phyloP scores from a whole-genome alignment of 73 alveolate species.

The Paramecium caudatum region DNA sequence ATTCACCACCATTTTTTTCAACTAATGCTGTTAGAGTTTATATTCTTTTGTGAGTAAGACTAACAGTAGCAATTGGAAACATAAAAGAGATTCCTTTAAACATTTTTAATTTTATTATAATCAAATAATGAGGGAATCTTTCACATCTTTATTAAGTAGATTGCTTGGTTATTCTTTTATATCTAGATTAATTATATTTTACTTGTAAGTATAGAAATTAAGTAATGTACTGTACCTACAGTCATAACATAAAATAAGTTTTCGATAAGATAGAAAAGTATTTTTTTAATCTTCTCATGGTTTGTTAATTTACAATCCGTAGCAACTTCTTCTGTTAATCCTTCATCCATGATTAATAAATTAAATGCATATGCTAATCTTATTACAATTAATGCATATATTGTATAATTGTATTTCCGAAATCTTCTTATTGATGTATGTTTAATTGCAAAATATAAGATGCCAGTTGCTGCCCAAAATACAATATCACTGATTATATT shows the following conservation, averaged over 20 bases:
- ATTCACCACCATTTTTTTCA: constrained; percentile 27
- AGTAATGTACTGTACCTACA: constrained; percentile 36
- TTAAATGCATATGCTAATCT: constrained; percentile 10
- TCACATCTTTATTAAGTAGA: constrained; percentile 13
- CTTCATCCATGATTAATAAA: neutral
- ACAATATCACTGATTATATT: constrained; percentile 34
- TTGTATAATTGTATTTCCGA: constrained; percentile 40
- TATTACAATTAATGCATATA: neutral
- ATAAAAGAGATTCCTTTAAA: constrained; percentile 40
- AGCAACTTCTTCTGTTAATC: constrained; percentile 36
- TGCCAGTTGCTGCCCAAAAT: constrained; percentile 47
- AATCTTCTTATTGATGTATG: constrained; percentile 16
- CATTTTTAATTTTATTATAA: constrained; percentile 19
- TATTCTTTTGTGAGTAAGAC: neutral
- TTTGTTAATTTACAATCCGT: constrained; percentile 42
- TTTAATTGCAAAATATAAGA: constrained; percentile 24
- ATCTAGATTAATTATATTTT: neutral
- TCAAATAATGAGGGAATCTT: constrained; percentile 49
- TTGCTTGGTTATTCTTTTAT: constrained; percentile 39
- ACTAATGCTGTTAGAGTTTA: neutral
- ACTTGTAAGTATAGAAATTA: constrained; percentile 44
- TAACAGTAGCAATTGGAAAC: constrained; percentile 49
- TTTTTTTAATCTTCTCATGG: constrained; percentile 18
- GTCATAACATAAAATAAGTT: constrained; percentile 32
- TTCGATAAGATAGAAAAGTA: constrained; percentile 6